Evolutionary conservation across 768 basidiomycete species (phyloP).

Genomic region (Saitozyma sp.): DNA sequence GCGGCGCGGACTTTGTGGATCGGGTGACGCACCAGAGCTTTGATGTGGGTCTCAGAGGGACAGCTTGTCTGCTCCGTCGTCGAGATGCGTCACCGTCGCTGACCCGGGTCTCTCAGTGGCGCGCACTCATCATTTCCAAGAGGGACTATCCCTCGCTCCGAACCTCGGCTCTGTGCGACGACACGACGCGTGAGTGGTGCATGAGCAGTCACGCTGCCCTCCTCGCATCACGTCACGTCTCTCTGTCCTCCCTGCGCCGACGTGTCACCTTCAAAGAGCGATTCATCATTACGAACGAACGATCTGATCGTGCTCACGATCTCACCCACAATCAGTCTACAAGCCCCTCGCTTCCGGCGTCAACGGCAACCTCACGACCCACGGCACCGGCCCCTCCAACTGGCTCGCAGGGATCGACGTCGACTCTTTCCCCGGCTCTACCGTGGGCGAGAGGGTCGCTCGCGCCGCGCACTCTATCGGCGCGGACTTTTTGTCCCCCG

Average conservation of each 20-base stretch:
- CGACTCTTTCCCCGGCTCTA: constrained; percentile 65
- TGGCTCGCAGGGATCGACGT: constrained; percentile 72
- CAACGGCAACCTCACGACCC: constrained; percentile 36
- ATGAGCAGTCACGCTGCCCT: no score
- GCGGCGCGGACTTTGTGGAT: constrained; percentile 19
- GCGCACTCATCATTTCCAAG: constrained; percentile 63
- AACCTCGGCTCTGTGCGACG: constrained; percentile 67
- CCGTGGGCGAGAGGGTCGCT: constrained; percentile 63
- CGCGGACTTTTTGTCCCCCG: constrained; percentile 68
- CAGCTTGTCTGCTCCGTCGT: no score
- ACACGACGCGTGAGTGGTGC: constrained; percentile 58
- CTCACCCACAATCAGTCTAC: constrained; percentile 31
- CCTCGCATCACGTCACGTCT: no score
- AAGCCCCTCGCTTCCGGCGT: constrained; percentile 9
- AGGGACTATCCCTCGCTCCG: constrained; percentile 61
- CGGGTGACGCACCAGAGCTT: constrained; percentile 56
- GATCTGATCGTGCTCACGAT: no score
- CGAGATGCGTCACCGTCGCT: no score
- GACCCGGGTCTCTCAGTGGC: constrained; percentile 60
- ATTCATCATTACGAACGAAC: no score
- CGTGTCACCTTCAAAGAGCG: constrained; percentile 1
- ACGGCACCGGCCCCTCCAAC: constrained; percentile 58
- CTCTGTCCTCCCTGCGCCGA: constrained; percentile 51
- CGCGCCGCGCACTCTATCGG: constrained; percentile 68
- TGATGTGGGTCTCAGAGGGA: constrained; percentile 13